Base-by-base conservation (phyloP, 2,329 filamentous ascomycete genomes). In the Pyrenochaeta sp. region DNA sequence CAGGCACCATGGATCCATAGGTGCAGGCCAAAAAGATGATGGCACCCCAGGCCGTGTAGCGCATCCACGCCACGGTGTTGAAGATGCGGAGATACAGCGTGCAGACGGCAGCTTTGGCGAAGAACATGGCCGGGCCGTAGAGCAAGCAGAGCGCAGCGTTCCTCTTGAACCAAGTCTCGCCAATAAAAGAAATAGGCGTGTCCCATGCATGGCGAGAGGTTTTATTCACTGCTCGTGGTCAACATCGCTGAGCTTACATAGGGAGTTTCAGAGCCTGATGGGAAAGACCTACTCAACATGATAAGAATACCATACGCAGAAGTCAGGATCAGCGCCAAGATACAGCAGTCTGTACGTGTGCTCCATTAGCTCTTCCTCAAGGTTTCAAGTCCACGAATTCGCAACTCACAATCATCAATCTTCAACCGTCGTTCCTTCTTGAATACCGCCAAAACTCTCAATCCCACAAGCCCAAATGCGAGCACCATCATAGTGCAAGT, bases 81-180 rank as follows among this genome's bases (percentile, higher is more conserved):
- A 50, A 50, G 22, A 50, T 50, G 9, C 47, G 47, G 7, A 50
- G 22, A 15, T 50, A 50, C 34, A 50, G 24, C 15, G 47, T 50
- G 34, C 34, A 42, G 36, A 50, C 19, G 19, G 47, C 47, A 3
- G 47, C 34, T 40, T 50, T 50, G 25, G 47, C 47, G 34, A 50
- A 50, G 34, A 50, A 50, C 47, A 50, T 50, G 32, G 47, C 47
- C 10, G 47, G 47, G 36, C 47, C 47, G 24, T 50, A 50, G 19
- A 50, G 22, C 19, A 50, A 5, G 47, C 47, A 40, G 34, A 39
- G 47, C n/a, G 47, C 47, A 7, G 47, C 37, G 30, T 50, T 50
- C 24, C 36, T 40, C 22, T 50, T 39, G 13, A 50, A 34, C 47
- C 47, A 50, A 15, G 34, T 19, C 10, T 27, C 34, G 32, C 27